Evolutionary conservation across 164 flowering plant genomes (phyloP).

Genomic region (Berberis vulgaris): DNA sequence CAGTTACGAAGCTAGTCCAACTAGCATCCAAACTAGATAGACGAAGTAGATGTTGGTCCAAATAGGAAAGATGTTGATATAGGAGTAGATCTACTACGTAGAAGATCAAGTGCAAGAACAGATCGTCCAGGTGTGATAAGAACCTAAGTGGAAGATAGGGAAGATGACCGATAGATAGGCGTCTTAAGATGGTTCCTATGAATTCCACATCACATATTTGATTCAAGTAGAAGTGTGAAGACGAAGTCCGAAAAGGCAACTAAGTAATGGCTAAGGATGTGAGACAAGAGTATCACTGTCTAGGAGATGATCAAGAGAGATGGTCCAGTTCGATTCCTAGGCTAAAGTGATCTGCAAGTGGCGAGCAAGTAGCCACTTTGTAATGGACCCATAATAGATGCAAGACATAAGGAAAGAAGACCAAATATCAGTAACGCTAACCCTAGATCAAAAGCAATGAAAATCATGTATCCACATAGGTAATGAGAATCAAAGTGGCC

Average conservation of each 20-base stretch:
- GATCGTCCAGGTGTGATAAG: background rate
- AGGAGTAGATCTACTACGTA: background rate
- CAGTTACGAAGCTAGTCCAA: background rate
- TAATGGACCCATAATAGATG: background rate
- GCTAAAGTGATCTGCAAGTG: background rate
- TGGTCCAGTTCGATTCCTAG: background rate
- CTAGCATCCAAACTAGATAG: background rate
- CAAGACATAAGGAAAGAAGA: background rate
- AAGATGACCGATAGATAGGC: background rate
- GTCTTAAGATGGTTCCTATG: background rate
- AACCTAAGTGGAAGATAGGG: no score
- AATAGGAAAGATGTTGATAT: background rate
- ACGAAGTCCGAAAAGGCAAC: background rate
- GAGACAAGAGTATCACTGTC: background rate
- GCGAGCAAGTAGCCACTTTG: background rate
- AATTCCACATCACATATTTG: background rate
- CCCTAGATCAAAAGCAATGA: background rate
- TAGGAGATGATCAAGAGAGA: background rate
- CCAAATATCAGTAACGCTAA: background rate
- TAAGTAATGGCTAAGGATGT: background rate
- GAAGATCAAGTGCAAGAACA: background rate
- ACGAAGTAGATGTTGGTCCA: background rate
- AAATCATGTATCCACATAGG: background rate
- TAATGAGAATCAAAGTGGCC: background rate
- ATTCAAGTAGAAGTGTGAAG: background rate